Evolutionary conservation across 2,329 filamentous ascomycete genomes (phyloP).

Genomic region (Penicillium sp.): DNA sequence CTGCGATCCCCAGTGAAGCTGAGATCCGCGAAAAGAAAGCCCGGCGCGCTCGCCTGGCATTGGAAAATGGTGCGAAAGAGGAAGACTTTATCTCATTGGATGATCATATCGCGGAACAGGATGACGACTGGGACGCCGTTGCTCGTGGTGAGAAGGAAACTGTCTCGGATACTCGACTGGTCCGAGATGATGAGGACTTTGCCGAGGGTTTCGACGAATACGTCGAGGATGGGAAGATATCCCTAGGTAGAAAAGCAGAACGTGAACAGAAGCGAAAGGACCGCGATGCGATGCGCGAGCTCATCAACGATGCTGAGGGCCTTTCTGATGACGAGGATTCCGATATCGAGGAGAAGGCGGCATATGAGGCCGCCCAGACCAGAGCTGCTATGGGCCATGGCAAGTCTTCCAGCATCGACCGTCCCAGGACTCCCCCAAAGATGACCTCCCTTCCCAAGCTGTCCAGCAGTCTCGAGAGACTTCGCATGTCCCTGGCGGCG

Average conservation of each 20-base stretch:
- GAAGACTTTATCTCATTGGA: conserved; percentile 51
- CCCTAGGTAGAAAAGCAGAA: conserved; percentile 76
- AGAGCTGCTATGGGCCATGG: conserved; percentile 70
- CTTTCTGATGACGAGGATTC: conserved; percentile 63
- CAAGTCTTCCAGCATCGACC: conserved; percentile 33
- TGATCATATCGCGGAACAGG: conserved; percentile 35
- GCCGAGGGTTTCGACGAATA: conserved; percentile 92
- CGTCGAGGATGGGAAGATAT: conserved; percentile 77
- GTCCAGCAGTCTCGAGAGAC: conserved; percentile 61
- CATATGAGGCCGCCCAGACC: conserved; percentile 85
- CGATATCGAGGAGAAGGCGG: conserved; percentile 64
- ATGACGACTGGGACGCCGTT: conserved; percentile 47
- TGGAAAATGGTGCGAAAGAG: conserved; percentile 65
- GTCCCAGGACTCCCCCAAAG: conserved; percentile 63
- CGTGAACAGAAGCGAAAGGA: conserved; percentile 64
- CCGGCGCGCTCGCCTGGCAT: conserved; percentile 75
- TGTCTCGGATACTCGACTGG: conserved; percentile 69
- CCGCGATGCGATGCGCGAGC: conserved; percentile 74
- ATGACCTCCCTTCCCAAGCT: conserved; percentile 77
- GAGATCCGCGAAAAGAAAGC: conserved; percentile 92
- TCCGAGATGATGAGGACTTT: conserved; percentile 85
- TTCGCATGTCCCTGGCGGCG: conserved; percentile 60
- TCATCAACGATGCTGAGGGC: conserved; percentile 78
- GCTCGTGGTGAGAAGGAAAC: conserved; percentile 56
- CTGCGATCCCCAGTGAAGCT: conserved; percentile 71